Evolutionary conservation across 495 filamentous ascomycete species (phyloP), one percentile per base, ranked within the genome.

Genomic region (Penicillium silybi): DNA sequence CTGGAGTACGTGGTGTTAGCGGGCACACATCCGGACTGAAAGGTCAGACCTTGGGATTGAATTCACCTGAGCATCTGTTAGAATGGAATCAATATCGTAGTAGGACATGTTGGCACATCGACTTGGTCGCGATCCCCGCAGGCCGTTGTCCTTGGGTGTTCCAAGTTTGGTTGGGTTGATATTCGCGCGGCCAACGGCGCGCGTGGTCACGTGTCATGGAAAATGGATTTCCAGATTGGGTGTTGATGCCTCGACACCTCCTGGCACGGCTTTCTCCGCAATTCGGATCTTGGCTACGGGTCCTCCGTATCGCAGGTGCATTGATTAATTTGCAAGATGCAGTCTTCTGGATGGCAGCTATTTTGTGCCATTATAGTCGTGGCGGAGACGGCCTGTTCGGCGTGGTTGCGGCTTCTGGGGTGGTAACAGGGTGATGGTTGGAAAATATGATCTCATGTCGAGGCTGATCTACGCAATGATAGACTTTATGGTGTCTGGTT

Each of bases 41-140:
- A 19, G 2, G 19, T 13, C 19, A 47, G 16, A 4, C 6, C 32
- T 25, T 43, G 39, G 19, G 54, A 18, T 10, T 32, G 18, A 32
- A 57, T 57, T 41, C 77, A 88, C 90, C 76, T 95, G 90, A 25
- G 89, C 86, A 65, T 96, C 92, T 1, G 93, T 97, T 43, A 97
- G 75, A 53, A 97, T 96, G 23, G 90, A 83, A 64, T 96, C 90
- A 55, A 96, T 86, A 67, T 95, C 88, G 77, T 97, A 97, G 76
- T 98, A 98, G 34, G 87, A 87, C 73, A 80, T 84, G 20, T 50
- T 65, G 62, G 49, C 46, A 43, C 48, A 56, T 56, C 17, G 25
- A 20, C n/a, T 35, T 34, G 32, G 23, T 48, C 49, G 41, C 38
- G 52, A 50, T 50, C 42, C 27, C 43, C n/a, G 48, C 48, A 18